phyloP scores from a whole-genome alignment of 2,329 filamentous ascomycete genomes.

The Chrysoporthe austroafricana region DNA sequence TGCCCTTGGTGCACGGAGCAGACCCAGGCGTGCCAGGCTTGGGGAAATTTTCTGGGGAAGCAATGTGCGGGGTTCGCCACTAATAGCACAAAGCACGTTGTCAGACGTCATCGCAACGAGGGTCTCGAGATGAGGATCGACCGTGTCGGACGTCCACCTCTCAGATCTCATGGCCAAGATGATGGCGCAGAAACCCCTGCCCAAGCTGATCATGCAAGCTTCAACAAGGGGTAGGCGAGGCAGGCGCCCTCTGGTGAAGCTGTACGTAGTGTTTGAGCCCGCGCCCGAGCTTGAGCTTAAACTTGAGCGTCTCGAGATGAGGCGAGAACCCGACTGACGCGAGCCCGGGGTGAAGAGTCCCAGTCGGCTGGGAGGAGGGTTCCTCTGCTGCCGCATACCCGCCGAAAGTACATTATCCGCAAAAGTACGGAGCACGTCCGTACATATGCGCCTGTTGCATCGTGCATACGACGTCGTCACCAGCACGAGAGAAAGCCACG shows the following conservation, averaged over 20 bases:
- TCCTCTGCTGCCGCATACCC: neutral
- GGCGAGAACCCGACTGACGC: too few relatives aligned
- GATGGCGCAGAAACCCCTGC: neutral
- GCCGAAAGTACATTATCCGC: neutral
- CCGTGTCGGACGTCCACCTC: neutral
- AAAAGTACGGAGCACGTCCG: neutral
- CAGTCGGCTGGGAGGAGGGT: too few relatives aligned
- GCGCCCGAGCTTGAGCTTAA: too few relatives aligned
- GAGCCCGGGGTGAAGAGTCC: too few relatives aligned
- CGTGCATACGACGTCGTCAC: neutral
- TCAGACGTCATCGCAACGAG: neutral
- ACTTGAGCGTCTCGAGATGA: too few relatives aligned
- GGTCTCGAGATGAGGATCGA: slow-evolving; percentile 6
- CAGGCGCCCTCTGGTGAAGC: neutral
- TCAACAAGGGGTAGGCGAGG: neutral
- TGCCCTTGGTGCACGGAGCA: too few relatives aligned
- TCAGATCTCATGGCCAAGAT: neutral
- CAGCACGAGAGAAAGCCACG: neutral
- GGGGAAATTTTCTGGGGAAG: neutral
- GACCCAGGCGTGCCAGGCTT: too few relatives aligned
- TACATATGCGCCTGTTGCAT: neutral
- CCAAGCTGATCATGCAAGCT: neutral
- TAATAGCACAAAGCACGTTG: neutral
- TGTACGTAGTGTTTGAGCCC: neutral
- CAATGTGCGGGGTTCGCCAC: slow-evolving; percentile 1